Evolutionary conservation across 225 moss, liverwort and hornwort genomes (phyloP), one percentile per base, ranked within the genome.

Genomic region (Straminergon stramineum): DNA sequence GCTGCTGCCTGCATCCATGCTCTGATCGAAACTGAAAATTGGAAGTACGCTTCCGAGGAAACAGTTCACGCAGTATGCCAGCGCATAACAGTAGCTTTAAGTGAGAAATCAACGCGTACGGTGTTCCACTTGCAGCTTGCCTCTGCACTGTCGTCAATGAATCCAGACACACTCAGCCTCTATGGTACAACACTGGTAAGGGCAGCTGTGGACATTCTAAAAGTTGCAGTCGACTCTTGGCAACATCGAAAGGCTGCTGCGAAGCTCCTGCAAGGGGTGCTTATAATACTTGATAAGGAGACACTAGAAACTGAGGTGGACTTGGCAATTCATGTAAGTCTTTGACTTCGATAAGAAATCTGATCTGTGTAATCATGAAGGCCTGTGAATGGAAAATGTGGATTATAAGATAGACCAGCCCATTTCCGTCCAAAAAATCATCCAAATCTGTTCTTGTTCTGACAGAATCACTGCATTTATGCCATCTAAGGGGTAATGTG

Each of bases 1-100:
- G 96, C 98, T 84, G 98, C 98, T 34, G 92, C 96, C 41, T 98
- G 98, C 90, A 88, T 97, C 53, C 93, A 97, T 83, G 95, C 96
- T 22, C 86, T 98, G 67, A 95, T 96, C 45, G 96, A 96, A 87
- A 91, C 91, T 60, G 95, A 97, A 66, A 95, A 97, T 82, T 98
- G 98, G 98, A 94, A 93, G 88, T 90, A 91, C 73, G 97, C 98
- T 34, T 92, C 93, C 35, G 88, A 92, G 55, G 95, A 93, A 80
- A 89, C 95, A 79, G 90, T 97, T 55, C 92, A 92, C 32, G 95
- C 93, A 75, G 89, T 94, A 34, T 98, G 96, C 87, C 91, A 94
- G 84, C 93, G 90, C 39, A 91, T 92, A 66, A 91, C 93, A 23
- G 89, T 94, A 70, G 96, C 96, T 10, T 89, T 98, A 71, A 75